Conservation (phyloP, 2,329 filamentous ascomycete species). For the Magnaporthales sp. region DNA sequence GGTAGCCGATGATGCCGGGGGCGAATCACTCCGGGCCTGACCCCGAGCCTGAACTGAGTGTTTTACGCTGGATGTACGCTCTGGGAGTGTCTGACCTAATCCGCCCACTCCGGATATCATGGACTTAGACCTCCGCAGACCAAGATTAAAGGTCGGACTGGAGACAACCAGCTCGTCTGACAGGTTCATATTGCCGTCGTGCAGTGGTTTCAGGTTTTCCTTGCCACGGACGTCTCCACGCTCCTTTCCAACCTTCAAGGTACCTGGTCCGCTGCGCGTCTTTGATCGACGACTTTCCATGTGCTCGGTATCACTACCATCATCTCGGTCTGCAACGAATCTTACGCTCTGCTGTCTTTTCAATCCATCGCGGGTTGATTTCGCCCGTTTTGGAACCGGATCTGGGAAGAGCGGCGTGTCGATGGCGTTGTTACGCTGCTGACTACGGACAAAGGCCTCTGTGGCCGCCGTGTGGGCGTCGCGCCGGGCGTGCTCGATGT, state of each 20-base stretch:
- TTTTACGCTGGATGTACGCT: not conserved
- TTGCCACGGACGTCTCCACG: not conserved
- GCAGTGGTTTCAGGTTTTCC: not conserved
- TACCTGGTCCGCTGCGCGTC: not conserved
- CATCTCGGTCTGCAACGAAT: constrained; percentile 27
- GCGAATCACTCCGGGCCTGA: not conserved
- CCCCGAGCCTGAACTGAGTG: not conserved
- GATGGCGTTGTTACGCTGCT: constrained; percentile 25
- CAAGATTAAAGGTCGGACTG: constrained; percentile 14
- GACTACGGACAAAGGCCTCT: constrained; percentile 49
- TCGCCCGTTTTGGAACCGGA: not conserved
- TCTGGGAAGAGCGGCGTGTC: constrained; percentile 18
- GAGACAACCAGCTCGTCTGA: constrained; percentile 6
- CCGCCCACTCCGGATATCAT: constrained; percentile 30
- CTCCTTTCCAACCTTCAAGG: not conserved
- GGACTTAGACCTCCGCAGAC: constrained; percentile 45
- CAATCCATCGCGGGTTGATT: not conserved
- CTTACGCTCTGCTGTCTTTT: constrained; percentile 44
- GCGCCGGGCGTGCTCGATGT: constrained; percentile 38
- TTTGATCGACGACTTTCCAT: not conserved
- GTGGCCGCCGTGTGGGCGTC: constrained; percentile 56
- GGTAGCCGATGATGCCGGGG: not conserved
- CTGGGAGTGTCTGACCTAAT: not conserved
- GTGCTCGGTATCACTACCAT: not conserved
- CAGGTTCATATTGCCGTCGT: not conserved